phyloP scores from a whole-genome alignment of 176 grass and related monocot species.

The Olyra latifolia region DNA sequence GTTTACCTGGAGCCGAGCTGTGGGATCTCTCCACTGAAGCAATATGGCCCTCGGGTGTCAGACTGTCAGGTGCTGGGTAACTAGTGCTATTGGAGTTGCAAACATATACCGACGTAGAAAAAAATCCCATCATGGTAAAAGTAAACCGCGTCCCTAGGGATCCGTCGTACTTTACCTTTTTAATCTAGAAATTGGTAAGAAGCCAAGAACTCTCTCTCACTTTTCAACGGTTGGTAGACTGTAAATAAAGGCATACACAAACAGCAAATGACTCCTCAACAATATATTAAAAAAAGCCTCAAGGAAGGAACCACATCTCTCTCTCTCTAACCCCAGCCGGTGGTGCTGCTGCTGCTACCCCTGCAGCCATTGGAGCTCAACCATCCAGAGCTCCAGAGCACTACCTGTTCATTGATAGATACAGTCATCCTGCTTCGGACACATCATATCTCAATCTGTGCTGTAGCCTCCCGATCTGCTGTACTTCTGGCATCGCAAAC shows the following conservation, averaged over 20 bases:
- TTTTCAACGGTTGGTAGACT: constrained; percentile 64
- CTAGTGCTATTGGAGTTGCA: not conserved
- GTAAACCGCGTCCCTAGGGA: constrained; percentile 34
- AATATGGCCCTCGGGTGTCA: constrained; percentile 17
- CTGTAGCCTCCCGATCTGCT: constrained; percentile 36
- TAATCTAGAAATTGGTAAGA: constrained; percentile 5
- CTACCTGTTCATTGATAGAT: constrained; percentile 31
- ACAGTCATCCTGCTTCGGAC: constrained; percentile 9
- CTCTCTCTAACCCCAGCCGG: not conserved
- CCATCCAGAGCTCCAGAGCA: constrained; percentile 44
- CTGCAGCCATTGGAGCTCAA: constrained; percentile 46
- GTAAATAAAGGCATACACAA: constrained; percentile 41
- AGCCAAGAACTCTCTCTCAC: not conserved
- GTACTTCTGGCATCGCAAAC: constrained; percentile 37
- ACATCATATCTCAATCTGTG: constrained; percentile 39
- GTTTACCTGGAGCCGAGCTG: too few species aligned
- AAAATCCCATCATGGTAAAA: constrained; percentile 49
- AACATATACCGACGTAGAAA: constrained; percentile 21
- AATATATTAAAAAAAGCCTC: constrained; percentile 11
- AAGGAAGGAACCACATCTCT: constrained; percentile 29
- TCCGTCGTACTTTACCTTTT: constrained; percentile 23
- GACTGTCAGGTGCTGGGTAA: constrained; percentile 22
- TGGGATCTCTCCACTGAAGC: constrained; percentile 15
- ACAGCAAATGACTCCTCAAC: constrained; percentile 42
- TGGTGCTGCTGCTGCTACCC: constrained; percentile 2